These are phyloP conservation scores for Kodamaea neixiangensis DNA, from an alignment of 805 yeast species.

Conservation along the genomic window DNA sequence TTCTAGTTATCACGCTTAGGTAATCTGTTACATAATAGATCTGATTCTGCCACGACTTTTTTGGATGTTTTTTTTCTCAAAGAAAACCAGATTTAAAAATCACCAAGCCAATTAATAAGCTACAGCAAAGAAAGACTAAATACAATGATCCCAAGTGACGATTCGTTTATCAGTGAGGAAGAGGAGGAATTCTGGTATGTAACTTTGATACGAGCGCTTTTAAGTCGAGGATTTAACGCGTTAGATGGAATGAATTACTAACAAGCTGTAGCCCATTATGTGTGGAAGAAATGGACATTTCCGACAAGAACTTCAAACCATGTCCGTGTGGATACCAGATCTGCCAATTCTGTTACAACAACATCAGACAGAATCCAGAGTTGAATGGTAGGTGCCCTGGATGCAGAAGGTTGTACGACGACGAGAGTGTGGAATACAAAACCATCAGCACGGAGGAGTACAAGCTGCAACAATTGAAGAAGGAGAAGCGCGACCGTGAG, in stretches of 20 bases:
- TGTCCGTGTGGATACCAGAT: conserved; percentile 99
- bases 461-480: conserved; percentile 77
- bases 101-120: background rate
- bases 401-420: conserved; percentile 92
- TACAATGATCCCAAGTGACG: conserved; percentile 40
- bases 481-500: conserved; percentile 78
- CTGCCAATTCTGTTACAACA: conserved; percentile 97
- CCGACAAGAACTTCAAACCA: conserved; percentile 96
- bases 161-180: conserved; percentile 70
- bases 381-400: conserved; percentile 97
- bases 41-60: conserved; percentile 9
- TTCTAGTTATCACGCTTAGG: background rate
- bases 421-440: conserved; percentile 86
- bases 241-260: conserved; percentile 18
- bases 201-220: background rate
- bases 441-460: conserved; percentile 83
- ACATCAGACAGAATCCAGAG: conserved; percentile 93
- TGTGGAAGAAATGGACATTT: conserved; percentile 96
- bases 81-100: background rate
- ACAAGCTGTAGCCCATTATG: conserved; percentile 72
- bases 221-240: background rate
- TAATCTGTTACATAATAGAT: background rate
- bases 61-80: conserved; percentile 2
- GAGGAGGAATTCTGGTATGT: conserved; percentile 74
- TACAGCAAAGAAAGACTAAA: background rate